Evolutionary conservation across 768 basidiomycete species (phyloP).

Genomic region (Pseudohyphozyma bogoriensis): DNA sequence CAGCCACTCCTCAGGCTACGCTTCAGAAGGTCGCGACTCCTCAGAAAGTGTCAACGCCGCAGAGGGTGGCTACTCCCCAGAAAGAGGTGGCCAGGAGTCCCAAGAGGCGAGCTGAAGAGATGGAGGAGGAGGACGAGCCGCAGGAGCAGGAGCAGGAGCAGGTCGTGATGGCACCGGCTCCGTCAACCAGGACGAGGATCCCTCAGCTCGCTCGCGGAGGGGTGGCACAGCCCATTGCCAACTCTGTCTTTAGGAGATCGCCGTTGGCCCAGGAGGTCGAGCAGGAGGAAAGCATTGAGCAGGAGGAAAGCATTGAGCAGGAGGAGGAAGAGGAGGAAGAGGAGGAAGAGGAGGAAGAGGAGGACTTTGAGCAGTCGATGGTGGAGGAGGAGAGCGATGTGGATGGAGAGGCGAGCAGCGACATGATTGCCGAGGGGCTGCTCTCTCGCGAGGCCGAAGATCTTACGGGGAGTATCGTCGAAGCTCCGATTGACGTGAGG

Average conservation of each 20-base stretch:
- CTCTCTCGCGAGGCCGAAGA: no score
- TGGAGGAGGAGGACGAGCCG: slow-evolving; percentile 1
- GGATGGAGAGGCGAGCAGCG: no score
- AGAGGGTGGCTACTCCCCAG: background rate
- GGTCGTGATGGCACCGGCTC: background rate
- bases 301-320: background rate
- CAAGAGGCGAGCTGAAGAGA: background rate
- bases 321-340: background rate
- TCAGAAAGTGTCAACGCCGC: background rate
- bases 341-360: background rate
- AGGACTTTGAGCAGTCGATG: slow-evolving; percentile 1
- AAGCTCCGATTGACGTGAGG: no score
- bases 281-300: background rate
- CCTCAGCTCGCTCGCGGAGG: no score
- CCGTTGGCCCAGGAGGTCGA: background rate
- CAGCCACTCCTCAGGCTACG: background rate
- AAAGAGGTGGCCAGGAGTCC: background rate
- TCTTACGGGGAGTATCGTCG: no score
- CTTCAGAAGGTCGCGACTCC: background rate
- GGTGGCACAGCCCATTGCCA: no score
- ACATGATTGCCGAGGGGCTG: no score
- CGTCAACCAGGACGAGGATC: background rate
- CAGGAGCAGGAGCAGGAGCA: background rate
- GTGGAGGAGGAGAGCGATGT: background rate
- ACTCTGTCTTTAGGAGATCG: background rate